These are phyloP conservation scores for Ruellia speciosa DNA, from an alignment of 305 asterid genomes.

Conservation along the genomic window DNA sequence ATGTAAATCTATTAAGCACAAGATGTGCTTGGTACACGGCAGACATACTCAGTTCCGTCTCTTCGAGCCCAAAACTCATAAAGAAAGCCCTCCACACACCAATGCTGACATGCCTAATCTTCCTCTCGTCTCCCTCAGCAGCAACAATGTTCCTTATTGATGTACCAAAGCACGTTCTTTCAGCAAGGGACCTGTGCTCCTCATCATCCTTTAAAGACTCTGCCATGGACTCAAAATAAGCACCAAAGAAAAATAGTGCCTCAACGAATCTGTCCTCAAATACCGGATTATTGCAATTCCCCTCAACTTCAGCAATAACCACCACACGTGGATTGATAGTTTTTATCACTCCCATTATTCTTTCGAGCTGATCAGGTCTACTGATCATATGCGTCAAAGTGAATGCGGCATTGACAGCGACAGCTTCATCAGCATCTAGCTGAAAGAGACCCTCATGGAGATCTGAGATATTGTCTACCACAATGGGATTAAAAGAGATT, in stretches of 20 bases:
- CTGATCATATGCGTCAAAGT: slow-evolving; percentile 22
- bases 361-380: slow-evolving; percentile 21
- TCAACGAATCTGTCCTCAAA: slow-evolving; percentile 40
- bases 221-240: slow-evolving; percentile 34
- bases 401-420: slow-evolving; percentile 26
- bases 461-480: slow-evolving; percentile 29
- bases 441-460: slow-evolving; percentile 22
- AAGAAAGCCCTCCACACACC: slow-evolving; percentile 38
- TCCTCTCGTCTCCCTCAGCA: slow-evolving; percentile 34
- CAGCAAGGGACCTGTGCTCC: slow-evolving; percentile 23
- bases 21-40: slow-evolving; percentile 31
- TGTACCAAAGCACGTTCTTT: slow-evolving; percentile 20
- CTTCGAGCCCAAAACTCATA: slow-evolving; percentile 27
- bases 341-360: slow-evolving; percentile 23
- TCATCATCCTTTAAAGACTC: slow-evolving; percentile 27
- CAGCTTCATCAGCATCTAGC: slow-evolving; percentile 24
- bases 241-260: slow-evolving; percentile 32
- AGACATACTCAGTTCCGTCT: slow-evolving; percentile 30
- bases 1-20: slow-evolving; percentile 22
- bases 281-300: slow-evolving; percentile 24
- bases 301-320: slow-evolving; percentile 38
- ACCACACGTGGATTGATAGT: slow-evolving; percentile 24
- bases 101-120: slow-evolving; percentile 30
- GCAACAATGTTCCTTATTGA: slow-evolving; percentile 31
- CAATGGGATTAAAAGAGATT: slow-evolving; percentile 22